phyloP scores from a whole-genome alignment of 2,329 filamentous ascomycete genomes.

The Pseudovirgaria hyperparasitica region DNA sequence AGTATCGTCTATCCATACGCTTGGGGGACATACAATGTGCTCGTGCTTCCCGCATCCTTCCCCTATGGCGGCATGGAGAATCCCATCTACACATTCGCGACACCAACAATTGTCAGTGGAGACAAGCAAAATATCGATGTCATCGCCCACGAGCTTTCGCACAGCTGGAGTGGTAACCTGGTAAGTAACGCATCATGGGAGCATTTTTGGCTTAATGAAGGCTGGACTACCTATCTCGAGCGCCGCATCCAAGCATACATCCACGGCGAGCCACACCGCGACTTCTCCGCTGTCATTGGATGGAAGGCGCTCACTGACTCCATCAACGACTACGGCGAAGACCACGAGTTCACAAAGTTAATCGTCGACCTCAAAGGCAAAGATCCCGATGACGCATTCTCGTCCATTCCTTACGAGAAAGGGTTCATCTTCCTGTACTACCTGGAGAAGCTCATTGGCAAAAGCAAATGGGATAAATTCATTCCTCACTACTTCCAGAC shows the following conservation, averaged over 20 bases:
- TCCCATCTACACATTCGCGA: conserved; percentile 88
- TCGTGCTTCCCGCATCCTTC: conserved; percentile 76
- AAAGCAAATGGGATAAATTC: conserved; percentile 84
- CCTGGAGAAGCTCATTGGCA: conserved; percentile 73
- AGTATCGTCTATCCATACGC: conserved; percentile 71
- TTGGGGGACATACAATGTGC: conserved; percentile 91
- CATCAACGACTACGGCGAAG: conserved; percentile 62
- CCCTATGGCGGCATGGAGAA: conserved; percentile 61
- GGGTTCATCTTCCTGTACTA: conserved; percentile 90
- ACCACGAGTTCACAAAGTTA: conserved; percentile 89
- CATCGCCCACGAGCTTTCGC: conserved; percentile 71
- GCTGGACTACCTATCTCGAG: conserved; percentile 93
- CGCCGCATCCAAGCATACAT: conserved; percentile 65
- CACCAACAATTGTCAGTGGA: conserved; percentile 84
- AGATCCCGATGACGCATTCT: conserved; percentile 94
- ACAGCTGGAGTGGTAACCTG: conserved; percentile 81
- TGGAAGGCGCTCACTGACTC: conserved; percentile 83
- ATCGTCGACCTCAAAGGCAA: conserved; percentile 77
- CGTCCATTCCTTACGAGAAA: conserved; percentile 87
- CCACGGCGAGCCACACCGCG: conserved; percentile 73
- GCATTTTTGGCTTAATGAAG: conserved; percentile 61
- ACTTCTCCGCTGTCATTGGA: conserved; percentile 92
- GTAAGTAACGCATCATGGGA: conserved; percentile 72
- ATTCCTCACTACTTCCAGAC: conserved; percentile 88
- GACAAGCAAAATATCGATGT: conserved; percentile 79